Evolutionary conservation across 1,139 yeast species (phyloP), one percentile per base, ranked within the genome.

Genomic region (Hyphopichia burtonii): DNA sequence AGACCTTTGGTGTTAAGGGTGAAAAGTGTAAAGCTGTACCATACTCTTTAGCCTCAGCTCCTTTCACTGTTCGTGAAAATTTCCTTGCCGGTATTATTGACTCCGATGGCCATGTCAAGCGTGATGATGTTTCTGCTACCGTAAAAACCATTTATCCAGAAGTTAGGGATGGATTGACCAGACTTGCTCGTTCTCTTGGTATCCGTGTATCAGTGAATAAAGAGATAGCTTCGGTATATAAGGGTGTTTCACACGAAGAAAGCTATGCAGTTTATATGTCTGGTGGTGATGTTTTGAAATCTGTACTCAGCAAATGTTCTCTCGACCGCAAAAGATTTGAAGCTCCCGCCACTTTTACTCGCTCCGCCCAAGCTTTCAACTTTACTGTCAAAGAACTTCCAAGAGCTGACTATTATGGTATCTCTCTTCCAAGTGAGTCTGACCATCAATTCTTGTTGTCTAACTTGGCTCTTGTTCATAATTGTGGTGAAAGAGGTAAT

Each of bases 401-500:
- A 41, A 55, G 54, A 39, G 68, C 58, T 44, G 59, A 65, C 12
- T 71, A 66, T 48, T 71, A 56, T 42, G 76, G 76, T 58, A 50
- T 71, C 40, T 67, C 76, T 32, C 57, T 71, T 46, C 54, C 58
- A 27, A 61, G 59, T 19, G 50, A 54, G n/a, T 54, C 72, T 31
- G 77, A 71, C 47, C 71, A 68, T 41, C 61, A 64, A 54, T 71
- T 65, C 51, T 52, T 71, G 51, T 54, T 71, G 40, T 55, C 72
- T 4, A 64, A 66, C 43, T 50, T 57, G 46, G 63, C 65, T 17
- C 45, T 67, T 10, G 75, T 65, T 30, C 69, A 64, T 46, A 70
- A 71, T 49, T 76, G 84, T 60, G 97, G 97, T 63, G 97, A 90
- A 73, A 70, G 98, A 52, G 97, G 97, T 63, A 93, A 93, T 61